phyloP scores from a whole-genome alignment of 495 filamentous ascomycete species.

The Parachaetomium inaequale region DNA sequence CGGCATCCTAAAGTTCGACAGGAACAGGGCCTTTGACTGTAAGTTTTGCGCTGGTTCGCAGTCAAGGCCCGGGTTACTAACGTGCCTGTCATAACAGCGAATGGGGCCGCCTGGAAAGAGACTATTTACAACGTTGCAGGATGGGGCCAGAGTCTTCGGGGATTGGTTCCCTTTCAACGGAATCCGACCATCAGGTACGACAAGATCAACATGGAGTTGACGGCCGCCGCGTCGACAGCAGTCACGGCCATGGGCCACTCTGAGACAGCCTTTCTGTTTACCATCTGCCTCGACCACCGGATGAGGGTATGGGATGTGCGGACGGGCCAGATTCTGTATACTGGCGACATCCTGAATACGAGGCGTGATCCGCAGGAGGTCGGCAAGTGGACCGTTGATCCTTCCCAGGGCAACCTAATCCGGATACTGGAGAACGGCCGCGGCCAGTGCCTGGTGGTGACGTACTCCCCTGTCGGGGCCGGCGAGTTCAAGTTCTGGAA shows the following conservation, averaged over 20 bases:
- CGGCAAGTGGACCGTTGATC: conserved; percentile 69
- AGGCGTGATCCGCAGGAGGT: conserved; percentile 52
- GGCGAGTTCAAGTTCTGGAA: conserved; percentile 97
- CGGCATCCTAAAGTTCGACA: conserved; percentile 67
- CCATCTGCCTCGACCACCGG: conserved; percentile 80
- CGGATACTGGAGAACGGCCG: conserved; percentile 63
- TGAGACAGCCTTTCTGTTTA: conserved; percentile 62
- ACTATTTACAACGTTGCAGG: conserved; percentile 72
- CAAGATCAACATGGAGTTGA: conserved; percentile 62
- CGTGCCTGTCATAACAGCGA: conserved; percentile 27
- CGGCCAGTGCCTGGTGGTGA: conserved; percentile 69
- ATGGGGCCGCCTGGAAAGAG: conserved; percentile 65
- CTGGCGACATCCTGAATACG: conserved; percentile 64
- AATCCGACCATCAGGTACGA: conserved; percentile 62
- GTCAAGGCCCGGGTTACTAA: conserved; percentile 1
- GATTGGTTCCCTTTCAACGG: conserved; percentile 66
- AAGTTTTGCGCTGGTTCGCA: conserved; percentile 22
- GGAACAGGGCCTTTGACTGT: conserved; percentile 65
- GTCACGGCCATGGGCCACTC: conserved; percentile 45
- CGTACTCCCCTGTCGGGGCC: conserved; percentile 80
- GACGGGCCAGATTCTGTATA: conserved; percentile 66
- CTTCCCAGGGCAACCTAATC: conserved; percentile 65
- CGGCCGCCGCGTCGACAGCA: conserved; percentile 57
- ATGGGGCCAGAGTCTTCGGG: conserved; percentile 70
- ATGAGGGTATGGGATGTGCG: conserved; percentile 81